phyloP scores from a whole-genome alignment of 2,329 filamentous ascomycete species.

The Beauveria medogensis region DNA sequence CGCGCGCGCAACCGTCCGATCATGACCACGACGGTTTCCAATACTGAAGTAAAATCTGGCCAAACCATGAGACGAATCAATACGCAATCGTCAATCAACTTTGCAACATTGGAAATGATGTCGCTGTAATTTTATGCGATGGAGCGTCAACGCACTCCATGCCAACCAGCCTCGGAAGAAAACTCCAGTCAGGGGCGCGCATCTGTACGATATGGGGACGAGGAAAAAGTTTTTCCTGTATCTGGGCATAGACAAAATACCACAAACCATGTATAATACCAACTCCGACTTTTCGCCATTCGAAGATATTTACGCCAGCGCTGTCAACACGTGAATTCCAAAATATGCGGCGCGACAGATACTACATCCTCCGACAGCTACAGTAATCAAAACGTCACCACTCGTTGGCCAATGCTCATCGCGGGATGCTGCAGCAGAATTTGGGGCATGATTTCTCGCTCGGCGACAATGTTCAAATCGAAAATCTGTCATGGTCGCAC shows the following conservation, averaged over 20 bases:
- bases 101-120: background rate
- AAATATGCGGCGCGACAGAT: background rate
- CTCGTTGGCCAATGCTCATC: background rate
- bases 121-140: conserved; percentile 5
- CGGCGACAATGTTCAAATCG: background rate
- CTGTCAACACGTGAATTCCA: background rate
- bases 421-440: background rate
- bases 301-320: background rate
- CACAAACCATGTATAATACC: background rate
- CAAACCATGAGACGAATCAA: background rate
- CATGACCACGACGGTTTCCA: background rate
- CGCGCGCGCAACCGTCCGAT: background rate
- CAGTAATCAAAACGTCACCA: background rate
- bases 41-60: background rate
- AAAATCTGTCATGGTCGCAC: background rate
- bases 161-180: background rate
- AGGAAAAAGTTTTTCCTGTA: background rate
- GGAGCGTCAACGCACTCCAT: background rate
- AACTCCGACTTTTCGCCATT: background rate
- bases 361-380: background rate
- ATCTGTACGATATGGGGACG: conserved; percentile 2
- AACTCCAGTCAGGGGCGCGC: background rate
- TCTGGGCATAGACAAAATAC: conserved; percentile 8
- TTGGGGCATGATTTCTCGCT: background rate
- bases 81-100: background rate